Percentiles rank a stretch among this genome's conserved stretches.
Evolutionary conservation across 2,329 filamentous ascomycete species (phyloP).

Genomic region (Pezicula radicicola): DNA sequence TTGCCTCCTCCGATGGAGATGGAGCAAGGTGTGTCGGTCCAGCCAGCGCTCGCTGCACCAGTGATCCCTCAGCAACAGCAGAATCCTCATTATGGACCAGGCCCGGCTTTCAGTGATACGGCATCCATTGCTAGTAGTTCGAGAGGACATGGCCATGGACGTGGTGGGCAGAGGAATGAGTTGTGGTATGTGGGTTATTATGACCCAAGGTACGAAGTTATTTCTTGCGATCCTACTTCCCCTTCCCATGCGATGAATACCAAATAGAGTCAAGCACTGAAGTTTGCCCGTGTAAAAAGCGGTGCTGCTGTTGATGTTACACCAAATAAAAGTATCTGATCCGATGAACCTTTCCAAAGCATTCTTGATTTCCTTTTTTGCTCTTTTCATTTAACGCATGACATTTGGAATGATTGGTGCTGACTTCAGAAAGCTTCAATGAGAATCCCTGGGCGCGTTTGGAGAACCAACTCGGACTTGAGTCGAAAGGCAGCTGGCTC

Average conservation of each 20-base stretch:
- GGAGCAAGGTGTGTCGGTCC: slow-evolving; percentile 11
- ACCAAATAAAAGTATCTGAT: no score
- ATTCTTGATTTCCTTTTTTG: no score
- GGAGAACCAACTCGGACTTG: slow-evolving; percentile 44
- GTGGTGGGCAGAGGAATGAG: slow-evolving; percentile 36
- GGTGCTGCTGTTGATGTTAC: no score
- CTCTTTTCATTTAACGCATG: no score
- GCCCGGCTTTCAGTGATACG: background rate
- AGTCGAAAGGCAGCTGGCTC: slow-evolving; percentile 44
- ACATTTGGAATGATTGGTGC: no score
- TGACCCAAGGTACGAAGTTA: slow-evolving; percentile 40
- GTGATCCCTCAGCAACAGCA: slow-evolving; percentile 9
- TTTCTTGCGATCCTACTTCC: no score
- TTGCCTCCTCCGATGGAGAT: slow-evolving; percentile 32
- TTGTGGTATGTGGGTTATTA: slow-evolving; percentile 68
- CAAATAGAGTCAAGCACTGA: no score
- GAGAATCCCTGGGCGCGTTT: slow-evolving; percentile 69
- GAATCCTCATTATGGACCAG: background rate
- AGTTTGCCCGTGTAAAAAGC: no score
- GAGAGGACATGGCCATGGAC: background rate
- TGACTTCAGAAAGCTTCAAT: slow-evolving; percentile 44
- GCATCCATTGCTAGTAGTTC: slow-evolving; percentile 14
- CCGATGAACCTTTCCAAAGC: no score
- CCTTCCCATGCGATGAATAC: no score
- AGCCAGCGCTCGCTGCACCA: background rate